These are phyloP conservation scores for Actinomucor elegans DNA, from an alignment of 371 early-diverging fungal species.

Conservation along the genomic window DNA sequence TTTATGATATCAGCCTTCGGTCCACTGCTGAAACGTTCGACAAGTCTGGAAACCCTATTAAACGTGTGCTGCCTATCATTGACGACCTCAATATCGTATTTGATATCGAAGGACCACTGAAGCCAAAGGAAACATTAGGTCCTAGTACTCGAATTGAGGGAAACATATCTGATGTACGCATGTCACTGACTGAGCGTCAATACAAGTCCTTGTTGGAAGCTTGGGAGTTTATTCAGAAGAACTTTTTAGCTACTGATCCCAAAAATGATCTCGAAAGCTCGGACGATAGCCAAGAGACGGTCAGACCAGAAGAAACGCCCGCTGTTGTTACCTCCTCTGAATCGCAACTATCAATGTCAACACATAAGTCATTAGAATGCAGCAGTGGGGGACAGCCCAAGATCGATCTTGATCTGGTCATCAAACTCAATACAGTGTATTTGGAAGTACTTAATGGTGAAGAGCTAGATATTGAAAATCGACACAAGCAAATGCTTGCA, in stretches of 20 bases:
- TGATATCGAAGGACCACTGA: conserved; percentile 49
- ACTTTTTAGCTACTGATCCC: conserved; percentile 45
- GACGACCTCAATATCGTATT: conserved; percentile 80
- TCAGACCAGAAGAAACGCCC: not conserved
- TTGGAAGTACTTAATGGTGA: conserved; percentile 61
- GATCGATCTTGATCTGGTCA: conserved; percentile 21
- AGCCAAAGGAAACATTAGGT: conserved; percentile 24
- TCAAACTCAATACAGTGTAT: conserved; percentile 26
- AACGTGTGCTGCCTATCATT: conserved; percentile 70
- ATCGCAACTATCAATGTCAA: not conserved
- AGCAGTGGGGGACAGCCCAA: too few relatives aligned
- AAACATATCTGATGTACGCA: conserved; percentile 73
- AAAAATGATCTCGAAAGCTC: not conserved
- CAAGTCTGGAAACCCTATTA: not conserved
- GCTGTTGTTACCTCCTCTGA: not conserved
- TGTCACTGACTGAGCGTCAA: conserved; percentile 80
- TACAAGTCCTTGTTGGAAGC: conserved; percentile 73
- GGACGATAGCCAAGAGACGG: too few relatives aligned
- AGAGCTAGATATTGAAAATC: conserved; percentile 26
- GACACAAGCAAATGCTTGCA: conserved; percentile 34
- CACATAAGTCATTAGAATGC: too few relatives aligned
- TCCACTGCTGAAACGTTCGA: conserved; percentile 50
- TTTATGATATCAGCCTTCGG: conserved; percentile 69
- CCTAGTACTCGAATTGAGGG: conserved; percentile 62
- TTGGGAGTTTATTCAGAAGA: conserved; percentile 56